A percentile compares a stretch with the other conserved stretches of the same genome.
Evolutionary conservation across 805 yeast species (phyloP).

Genomic region (Scheffersomyces spartinae): DNA sequence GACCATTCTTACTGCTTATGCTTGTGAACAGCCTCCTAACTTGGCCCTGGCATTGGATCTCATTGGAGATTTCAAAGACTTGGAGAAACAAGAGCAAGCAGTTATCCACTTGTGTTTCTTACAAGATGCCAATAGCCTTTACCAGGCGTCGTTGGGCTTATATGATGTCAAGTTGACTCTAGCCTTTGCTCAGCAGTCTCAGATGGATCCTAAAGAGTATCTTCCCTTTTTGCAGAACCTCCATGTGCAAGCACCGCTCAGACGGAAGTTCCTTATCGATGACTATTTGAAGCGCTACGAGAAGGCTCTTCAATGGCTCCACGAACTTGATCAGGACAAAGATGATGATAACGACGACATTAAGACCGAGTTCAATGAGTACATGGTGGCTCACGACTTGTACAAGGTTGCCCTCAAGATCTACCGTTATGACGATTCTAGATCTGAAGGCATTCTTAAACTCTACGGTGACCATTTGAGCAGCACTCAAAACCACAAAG

Average conservation of each 20-base stretch:
- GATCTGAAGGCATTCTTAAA: conserved; percentile 42
- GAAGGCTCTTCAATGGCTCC: conserved; percentile 59
- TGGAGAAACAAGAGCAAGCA: conserved; percentile 46
- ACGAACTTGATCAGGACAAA: conserved; percentile 31
- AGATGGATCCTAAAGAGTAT: conserved; percentile 95
- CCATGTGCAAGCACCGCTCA: conserved; percentile 51
- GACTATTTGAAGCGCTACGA: conserved; percentile 56
- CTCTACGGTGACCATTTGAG: conserved; percentile 55
- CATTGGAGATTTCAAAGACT: conserved; percentile 40
- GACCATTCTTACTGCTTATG: conserved; percentile 80
- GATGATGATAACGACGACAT: conserved; percentile 15
- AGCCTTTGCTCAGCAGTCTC: conserved; percentile 88
- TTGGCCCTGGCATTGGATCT: conserved; percentile 60
- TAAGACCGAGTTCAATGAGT: conserved; percentile 50
- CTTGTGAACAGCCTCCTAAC: conserved; percentile 84
- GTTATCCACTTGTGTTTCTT: conserved; percentile 82
- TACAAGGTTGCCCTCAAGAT: conserved; percentile 58
- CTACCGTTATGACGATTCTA: conserved; percentile 43
- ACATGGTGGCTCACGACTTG: conserved; percentile 56
- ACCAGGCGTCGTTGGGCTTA: conserved; percentile 66
- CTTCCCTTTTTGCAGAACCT: conserved; percentile 80
- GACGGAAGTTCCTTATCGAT: conserved; percentile 71
- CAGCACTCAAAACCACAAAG: conserved; percentile 45
- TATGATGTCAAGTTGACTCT: conserved; percentile 77
- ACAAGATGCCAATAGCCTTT: conserved; percentile 77